Evolutionary conservation across 2,329 filamentous ascomycete genomes (phyloP), one percentile per base, ranked within the genome.

Genomic region (Dothideomycetes sp.): DNA sequence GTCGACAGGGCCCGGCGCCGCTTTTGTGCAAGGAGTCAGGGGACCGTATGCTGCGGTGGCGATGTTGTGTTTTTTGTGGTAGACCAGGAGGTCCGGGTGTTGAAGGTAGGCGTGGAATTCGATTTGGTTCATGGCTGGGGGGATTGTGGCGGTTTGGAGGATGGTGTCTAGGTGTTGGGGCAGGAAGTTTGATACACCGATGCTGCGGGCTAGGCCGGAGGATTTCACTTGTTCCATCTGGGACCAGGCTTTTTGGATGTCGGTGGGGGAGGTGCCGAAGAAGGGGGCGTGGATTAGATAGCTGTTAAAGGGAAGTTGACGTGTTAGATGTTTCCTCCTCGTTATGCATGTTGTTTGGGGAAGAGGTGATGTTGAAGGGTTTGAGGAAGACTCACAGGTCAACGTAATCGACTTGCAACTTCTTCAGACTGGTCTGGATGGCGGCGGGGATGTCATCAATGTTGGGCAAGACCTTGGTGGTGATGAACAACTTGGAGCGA

Each of bases 41-140:
- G 68, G 67, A 2, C 58, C 62, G 46, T 68, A 71, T 0, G 67
- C 68, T 4, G 58, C 52, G 2, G 68, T 70, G 0, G 67, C 65
- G 41, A 71, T 70, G 29, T 61, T 61, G 51, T 69, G 50, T 43
- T 63, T 50, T 52, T 64, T 67, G 57, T 69, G 64, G 58, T 71
- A 77, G 11, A 69, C 62, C 6, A 79, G 58, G 19, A 84, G 61
- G 13, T 71, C 64, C 2, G 63, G 62, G 54, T 76, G 79, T 55
- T 81, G 79, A 9, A 83, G 66, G 51, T 80, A 80, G 2, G 79
- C 77, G 56, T 83, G 78, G 37, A 76, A 76, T 56, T 83, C 79
- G 47, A 83, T 76, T 61, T 83, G 79, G 60, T 83, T 82, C 50
- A 73, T 71, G 2, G 74, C 74, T 1, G 79, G 79, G 1, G 65